Conservation (phyloP, 345 rosid species). For the Aethionema arabicum region DNA sequence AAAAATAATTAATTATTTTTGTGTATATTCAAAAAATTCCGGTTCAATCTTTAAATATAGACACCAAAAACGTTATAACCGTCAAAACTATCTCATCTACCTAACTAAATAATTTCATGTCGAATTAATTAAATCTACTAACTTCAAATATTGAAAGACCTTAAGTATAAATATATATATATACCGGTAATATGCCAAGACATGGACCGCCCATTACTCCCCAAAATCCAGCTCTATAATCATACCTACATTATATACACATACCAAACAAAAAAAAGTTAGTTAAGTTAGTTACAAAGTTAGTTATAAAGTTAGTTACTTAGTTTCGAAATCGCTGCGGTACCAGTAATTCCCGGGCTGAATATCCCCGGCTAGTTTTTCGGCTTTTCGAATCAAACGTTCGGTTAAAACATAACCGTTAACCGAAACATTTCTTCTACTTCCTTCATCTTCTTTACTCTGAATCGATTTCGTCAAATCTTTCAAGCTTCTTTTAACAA, state of each 20-base stretch:
- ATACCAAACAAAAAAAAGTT: slow-evolving; percentile 18
- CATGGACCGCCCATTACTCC: slow-evolving; percentile 83
- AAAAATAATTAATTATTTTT: too few species aligned
- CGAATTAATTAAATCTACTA: too few species aligned
- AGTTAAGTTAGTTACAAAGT: neutral
- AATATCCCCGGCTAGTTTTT: slow-evolving; percentile 76
- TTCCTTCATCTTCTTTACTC: slow-evolving; percentile 44
- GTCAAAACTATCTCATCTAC: too few species aligned
- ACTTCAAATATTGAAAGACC: neutral
- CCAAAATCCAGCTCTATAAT: slow-evolving; percentile 91
- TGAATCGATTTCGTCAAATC: slow-evolving; percentile 71
- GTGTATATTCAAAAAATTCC: too few species aligned
- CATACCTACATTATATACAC: slow-evolving; percentile 70
- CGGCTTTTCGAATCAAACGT: slow-evolving; percentile 65
- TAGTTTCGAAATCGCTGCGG: neutral
- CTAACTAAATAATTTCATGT: too few species aligned
- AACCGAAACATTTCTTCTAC: slow-evolving; percentile 55
- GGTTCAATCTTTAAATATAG: too few species aligned
- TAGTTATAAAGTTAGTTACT: neutral
- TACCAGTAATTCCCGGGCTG: slow-evolving; percentile 90
- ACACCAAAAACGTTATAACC: too few species aligned
- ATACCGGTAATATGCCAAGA: slow-evolving; percentile 87
- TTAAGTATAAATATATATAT: slow-evolving; percentile 13
- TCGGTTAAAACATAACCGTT: slow-evolving; percentile 65
- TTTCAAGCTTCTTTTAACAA: slow-evolving; percentile 81